Evolutionary conservation across 495 filamentous ascomycete genomes (phyloP), one percentile per base, ranked within the genome.

Genomic region (Daldinia decipiens): DNA sequence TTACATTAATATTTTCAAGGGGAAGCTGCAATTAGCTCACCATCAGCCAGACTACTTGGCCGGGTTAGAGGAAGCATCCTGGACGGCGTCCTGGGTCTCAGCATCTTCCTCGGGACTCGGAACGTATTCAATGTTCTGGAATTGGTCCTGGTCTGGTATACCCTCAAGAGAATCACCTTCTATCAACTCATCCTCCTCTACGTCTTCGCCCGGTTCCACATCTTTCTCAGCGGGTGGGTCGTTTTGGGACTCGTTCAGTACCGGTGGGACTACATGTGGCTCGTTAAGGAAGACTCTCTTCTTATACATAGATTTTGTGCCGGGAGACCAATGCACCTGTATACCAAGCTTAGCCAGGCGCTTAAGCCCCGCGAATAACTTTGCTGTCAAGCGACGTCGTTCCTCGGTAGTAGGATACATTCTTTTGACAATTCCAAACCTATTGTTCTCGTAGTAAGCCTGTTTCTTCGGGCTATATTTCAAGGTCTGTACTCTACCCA

Each of bases 351-450:
- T 15, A 29, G 64, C 70, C 12, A 72, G 60, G 2, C 27, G n/a
- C 21, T 60, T 57, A 5, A 68, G 9, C 31, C 9, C 5, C 2
- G 19, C 3, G 24, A 72, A 11, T 26, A 68, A 65, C 13, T 7
- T 27, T 1, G 39, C 38, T 12, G 45, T 21, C 12, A 64, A 65
- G 3, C 34, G 57, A 21, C 65, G 55, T 9, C 70, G 59, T 5
- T 64, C 60, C 5, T 59, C 54, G 0, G 70, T 65, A n/a, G 27
- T 40, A n/a, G 55, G 70, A n/a, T 52, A 65, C 39, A 5, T 29
- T 29, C 7, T 36, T 38, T 38, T 53, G 0, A 17, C 57, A 0
- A 38, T 26, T 1, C 60, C 64, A 5, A 60, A 2, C 4, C 3
- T 13, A 11, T 64, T 65, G 6, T 31, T 55, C 32, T 65, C 26